Percentiles rank a stretch among this genome's conserved stretches.
Evolutionary conservation across 2,329 filamentous ascomycete genomes (phyloP).

Genomic region (Pseudogymnoascus sp.): DNA sequence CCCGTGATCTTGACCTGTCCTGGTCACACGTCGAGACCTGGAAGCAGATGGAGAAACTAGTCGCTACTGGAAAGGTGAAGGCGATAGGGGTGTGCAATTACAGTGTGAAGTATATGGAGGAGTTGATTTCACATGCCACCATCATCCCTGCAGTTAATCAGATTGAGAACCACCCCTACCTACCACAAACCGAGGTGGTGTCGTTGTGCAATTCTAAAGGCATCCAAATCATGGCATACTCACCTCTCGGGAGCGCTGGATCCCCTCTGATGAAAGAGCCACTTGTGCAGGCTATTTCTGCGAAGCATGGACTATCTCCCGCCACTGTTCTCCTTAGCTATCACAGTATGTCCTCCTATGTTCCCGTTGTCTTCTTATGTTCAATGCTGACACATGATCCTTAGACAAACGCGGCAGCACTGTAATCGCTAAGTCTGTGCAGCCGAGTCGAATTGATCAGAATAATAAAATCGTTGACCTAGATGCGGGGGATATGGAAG

Average conservation of each 20-base stretch:
- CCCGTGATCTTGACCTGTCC: conserved; percentile 59
- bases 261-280: conserved; percentile 53
- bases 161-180: conserved; percentile 36
- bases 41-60: conserved; percentile 64
- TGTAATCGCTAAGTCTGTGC: conserved; percentile 67
- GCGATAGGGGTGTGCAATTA: conserved; percentile 45
- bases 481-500: conserved; percentile 52
- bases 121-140: conserved; percentile 33
- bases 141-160: conserved; percentile 35
- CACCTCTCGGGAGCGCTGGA: conserved; percentile 51
- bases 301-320: conserved; percentile 53
- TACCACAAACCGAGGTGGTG: conserved; percentile 56
- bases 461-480: conserved; percentile 61
- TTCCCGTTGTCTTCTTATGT: not conserved
- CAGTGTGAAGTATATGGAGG: conserved; percentile 32
- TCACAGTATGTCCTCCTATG: conserved; percentile 45
- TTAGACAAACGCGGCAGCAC: conserved; percentile 45
- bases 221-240: conserved; percentile 64
- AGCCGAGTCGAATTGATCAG: conserved; percentile 56
- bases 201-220: conserved; percentile 58
- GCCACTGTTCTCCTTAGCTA: conserved; percentile 61
- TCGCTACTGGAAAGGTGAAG: conserved; percentile 46
- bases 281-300: conserved; percentile 41
- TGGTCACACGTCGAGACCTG: conserved; percentile 70
- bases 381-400: conserved; percentile 2